These are phyloP conservation scores for Pyrenochaeta sp. DNA, from an alignment of 2,329 filamentous ascomycete genomes.

Conservation along the genomic window DNA sequence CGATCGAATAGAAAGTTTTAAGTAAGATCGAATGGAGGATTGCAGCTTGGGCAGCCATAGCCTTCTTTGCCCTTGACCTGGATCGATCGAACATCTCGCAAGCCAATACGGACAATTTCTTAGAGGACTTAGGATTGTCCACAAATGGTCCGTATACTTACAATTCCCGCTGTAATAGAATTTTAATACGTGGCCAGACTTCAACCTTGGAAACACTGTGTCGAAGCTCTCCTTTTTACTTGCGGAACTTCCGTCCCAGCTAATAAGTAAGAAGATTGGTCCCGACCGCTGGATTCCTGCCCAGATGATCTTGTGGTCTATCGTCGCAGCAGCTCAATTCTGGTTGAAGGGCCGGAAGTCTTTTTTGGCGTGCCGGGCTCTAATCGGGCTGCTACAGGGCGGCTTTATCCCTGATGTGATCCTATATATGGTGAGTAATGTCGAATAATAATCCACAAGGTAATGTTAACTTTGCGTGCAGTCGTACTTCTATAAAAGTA, in stretches of 20 bases:
- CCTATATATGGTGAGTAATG: conserved; percentile 62
- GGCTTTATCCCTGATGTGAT: conserved; percentile 61
- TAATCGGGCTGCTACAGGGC: conserved; percentile 52
- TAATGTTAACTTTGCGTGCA: background rate
- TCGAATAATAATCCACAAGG: no score
- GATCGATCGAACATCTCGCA: conserved; percentile 52
- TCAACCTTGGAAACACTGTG: conserved; percentile 50
- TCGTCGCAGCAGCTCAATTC: conserved; percentile 69
- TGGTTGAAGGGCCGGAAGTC: conserved; percentile 60
- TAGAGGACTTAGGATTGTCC: conserved; percentile 29
- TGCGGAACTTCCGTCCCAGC: conserved; percentile 55
- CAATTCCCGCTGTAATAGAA: background rate
- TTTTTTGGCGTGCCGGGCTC: conserved; percentile 48
- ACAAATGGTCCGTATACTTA: conserved; percentile 24
- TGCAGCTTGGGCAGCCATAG: conserved; percentile 57
- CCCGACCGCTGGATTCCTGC: conserved; percentile 57
- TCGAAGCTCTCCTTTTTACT: conserved; percentile 85
- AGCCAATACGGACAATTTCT: conserved; percentile 35
- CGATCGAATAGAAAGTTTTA: conserved; percentile 17
- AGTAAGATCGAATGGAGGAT: conserved; percentile 56
- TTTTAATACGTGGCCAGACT: conserved; percentile 18
- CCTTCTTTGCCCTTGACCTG: conserved; percentile 61
- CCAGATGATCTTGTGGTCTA: conserved; percentile 52
- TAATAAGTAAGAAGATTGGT: conserved; percentile 57
- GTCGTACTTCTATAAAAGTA: conserved; percentile 72